Evolutionary conservation across 768 basidiomycete genomes (phyloP).

Genomic region (Dendrothele bispora): DNA sequence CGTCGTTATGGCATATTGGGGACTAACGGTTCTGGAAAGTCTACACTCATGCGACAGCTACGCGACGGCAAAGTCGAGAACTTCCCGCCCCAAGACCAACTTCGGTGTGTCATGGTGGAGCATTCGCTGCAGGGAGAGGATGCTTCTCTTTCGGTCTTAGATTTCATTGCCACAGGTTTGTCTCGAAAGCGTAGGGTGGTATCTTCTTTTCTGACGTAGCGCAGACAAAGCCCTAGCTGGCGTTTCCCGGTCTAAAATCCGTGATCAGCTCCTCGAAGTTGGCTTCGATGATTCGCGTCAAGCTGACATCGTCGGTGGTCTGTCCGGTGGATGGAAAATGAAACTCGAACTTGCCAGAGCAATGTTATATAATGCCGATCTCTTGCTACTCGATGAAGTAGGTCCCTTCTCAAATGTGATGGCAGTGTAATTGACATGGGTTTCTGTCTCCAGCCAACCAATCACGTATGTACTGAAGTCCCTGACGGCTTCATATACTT

Average conservation of each 20-base stretch:
- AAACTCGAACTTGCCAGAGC: conserved; percentile 94
- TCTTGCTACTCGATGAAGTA: conserved; percentile 85
- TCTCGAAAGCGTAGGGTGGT: not conserved
- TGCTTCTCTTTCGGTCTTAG: conserved; percentile 73
- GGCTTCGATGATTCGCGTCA: conserved; percentile 91
- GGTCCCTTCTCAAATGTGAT: conserved; percentile 12
- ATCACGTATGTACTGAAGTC: conserved; percentile 64
- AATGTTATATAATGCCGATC: conserved; percentile 93
- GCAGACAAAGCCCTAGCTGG: conserved; percentile 68
- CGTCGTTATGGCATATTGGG: conserved; percentile 94
- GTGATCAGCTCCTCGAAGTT: conserved; percentile 78
- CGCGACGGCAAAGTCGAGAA: conserved; percentile 95
- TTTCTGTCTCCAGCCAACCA: conserved; percentile 65
- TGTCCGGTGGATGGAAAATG: conserved; percentile 99
- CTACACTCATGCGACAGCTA: conserved; percentile 93
- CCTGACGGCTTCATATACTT: conserved; percentile 14
- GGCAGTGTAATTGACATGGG: conserved; percentile 7
- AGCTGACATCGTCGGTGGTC: conserved; percentile 78
- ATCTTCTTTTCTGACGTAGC: not conserved
- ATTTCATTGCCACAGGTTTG: conserved; percentile 86
- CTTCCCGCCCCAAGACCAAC: conserved; percentile 85
- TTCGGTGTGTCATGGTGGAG: conserved; percentile 95
- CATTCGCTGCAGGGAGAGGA: conserved; percentile 96
- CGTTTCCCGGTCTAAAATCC: conserved; percentile 69
- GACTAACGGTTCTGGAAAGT: conserved; percentile 95